Evolutionary conservation across 305 asterid species (phyloP), one percentile per base, ranked within the genome.

Genomic region (Fraxinus ornus): DNA sequence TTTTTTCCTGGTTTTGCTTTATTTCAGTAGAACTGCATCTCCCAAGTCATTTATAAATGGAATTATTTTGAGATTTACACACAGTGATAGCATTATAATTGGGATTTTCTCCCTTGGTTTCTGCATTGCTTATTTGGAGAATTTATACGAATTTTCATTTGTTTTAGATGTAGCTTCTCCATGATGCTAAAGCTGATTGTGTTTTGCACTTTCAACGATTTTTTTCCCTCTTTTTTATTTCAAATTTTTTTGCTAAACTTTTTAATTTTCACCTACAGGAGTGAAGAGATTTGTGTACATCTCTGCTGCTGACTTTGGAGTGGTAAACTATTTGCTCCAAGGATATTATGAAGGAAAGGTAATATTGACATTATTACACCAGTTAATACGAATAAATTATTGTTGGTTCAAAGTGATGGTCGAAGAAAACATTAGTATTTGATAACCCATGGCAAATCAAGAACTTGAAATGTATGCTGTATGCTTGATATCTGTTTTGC

Each of bases 331-430:
- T 82, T 81, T 93, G 80, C 89, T 93, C 22, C 87, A 75, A 83
- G 97, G 97, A 82, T 93, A 93, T 80, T 93, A 88, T 73, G 98
- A 93, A 86, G 98, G 98, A 73, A 95, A 95, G 98, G 98, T 95
- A 91, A 78, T 79, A 33, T 74, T 70, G 62, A 79, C 75, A 1
- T 28, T 80, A 84, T 72, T 68, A 49, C 72, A 77, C 79, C 77
- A 60, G 73, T 47, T 73, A 79, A 55, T 32, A 3, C 64, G 70
- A 57, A 47, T 81, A 33, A 77, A 81, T 57, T 71, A 28, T 78
- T 13, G 15, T 70, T 78, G 78, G 62, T 80, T 81, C 70, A 36
- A 7, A 44, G 36, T 55, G 32, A 13, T 84, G 36, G 35, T 62
- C 2, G 17, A 22, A 19, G 30, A 62, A 62, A 62, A 62, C 72